These are phyloP conservation scores for Pisolithus microcarpus DNA, from an alignment of 768 basidiomycete species.

Conservation along the genomic window DNA sequence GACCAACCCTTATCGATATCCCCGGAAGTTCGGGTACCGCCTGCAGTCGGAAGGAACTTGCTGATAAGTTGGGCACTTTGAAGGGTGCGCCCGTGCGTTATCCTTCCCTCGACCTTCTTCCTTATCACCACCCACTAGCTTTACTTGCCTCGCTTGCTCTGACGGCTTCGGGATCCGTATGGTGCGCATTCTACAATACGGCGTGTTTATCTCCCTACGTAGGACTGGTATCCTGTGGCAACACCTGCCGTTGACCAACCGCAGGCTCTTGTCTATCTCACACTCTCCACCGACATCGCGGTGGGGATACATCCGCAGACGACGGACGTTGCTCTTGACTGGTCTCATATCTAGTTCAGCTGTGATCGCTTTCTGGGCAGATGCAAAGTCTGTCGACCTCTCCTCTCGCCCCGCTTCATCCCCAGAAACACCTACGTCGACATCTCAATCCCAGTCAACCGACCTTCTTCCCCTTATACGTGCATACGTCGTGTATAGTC, in stretches of 20 bases:
- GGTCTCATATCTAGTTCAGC: constrained; percentile 13
- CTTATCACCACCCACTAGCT: too few species aligned
- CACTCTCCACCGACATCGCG: constrained; percentile 1
- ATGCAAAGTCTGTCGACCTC: constrained; percentile 18
- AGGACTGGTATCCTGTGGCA: too few species aligned
- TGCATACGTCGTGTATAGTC: constrained; percentile 74
- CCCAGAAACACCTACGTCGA: neutral
- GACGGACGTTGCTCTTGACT: constrained; percentile 12
- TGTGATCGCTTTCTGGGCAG: constrained; percentile 16
- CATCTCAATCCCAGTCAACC: constrained; percentile 8
- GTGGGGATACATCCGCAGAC: neutral
- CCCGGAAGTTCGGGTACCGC: too few species aligned
- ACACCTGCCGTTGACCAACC: neutral
- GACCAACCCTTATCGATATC: too few species aligned
- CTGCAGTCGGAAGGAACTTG: too few species aligned
- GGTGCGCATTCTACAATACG: too few species aligned
- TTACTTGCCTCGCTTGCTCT: too few species aligned
- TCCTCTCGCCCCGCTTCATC: neutral
- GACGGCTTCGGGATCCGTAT: too few species aligned
- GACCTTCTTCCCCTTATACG: constrained; percentile 44
- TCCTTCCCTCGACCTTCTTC: too few species aligned
- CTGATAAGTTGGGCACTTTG: too few species aligned
- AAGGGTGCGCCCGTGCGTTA: too few species aligned
- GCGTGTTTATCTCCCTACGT: too few species aligned
- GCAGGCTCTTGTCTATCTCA: constrained; percentile 7